Evolutionary conservation across 768 basidiomycete genomes (phyloP), one percentile per base, ranked within the genome.

Genomic region (Collybiopsis confluens): DNA sequence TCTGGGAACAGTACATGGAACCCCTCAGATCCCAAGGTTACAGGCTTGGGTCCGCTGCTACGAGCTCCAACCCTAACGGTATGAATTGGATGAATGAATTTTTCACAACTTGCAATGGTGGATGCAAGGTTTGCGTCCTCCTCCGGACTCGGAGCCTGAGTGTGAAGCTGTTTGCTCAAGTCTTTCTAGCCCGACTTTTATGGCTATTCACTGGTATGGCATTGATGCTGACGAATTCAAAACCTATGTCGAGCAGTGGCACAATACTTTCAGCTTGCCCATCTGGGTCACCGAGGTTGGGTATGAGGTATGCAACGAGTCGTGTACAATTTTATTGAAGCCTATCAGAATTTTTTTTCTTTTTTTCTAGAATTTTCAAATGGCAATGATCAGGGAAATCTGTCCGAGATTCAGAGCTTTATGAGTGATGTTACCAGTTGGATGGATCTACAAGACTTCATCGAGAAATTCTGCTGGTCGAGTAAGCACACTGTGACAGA

Each of bases 211-310:
- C 64, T 85, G 71, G 65, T 96, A 97, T 65, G 83, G 79, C 47
- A 79, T 71, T 11, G 54, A 69, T 13, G 56, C 76, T 2, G 46
- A 71, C 0, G 72, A 71, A 9, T 76, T 92, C 62, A 74, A 81
- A 49, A n/a, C 53, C 13, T 86, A 83, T 66, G 65, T 86, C 45
- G 59, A 61, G 8, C 59, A 68, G 1, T 77, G 78, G 61, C 69
- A 88, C 62, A 55, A 58, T 37, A 69, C 68, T 1, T 84, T 80
- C 61, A 30, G 54, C 15, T 60, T 62, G 54, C 66, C 68, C 24
- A 69, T 91, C 61, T 81, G 77, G 76, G 64, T 86, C 55, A 87
- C 87, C 3, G 90, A 93, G 62, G 83, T 80, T 60, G 89, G 87
- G 56, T 83, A 81, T 70, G 73, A 82, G 71, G 87, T 81, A 55